These are phyloP conservation scores for Acanthamoeba culbertsoni DNA, from an alignment of 208 protist species.

Conservation along the genomic window DNA sequence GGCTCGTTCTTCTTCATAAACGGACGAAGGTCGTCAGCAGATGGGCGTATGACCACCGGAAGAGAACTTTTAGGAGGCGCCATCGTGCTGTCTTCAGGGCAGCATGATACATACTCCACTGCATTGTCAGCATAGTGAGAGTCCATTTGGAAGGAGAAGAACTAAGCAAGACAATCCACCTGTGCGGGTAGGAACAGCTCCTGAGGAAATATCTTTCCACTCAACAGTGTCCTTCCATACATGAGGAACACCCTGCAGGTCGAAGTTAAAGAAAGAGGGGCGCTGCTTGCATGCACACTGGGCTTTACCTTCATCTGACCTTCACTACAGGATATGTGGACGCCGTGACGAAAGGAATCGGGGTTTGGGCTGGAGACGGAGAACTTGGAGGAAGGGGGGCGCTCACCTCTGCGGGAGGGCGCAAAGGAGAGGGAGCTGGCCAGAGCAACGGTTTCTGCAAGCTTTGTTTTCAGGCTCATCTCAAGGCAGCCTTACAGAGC, in stretches of 20 bases:
- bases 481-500: too few relatives aligned
- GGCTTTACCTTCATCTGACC: background rate
- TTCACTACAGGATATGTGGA: constrained; percentile 2
- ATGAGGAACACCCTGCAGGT: background rate
- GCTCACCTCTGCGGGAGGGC: background rate
- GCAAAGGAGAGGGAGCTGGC: background rate
- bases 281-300: background rate
- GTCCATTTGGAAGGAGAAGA: too few relatives aligned
- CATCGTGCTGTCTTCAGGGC: too few relatives aligned
- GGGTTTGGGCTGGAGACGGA: background rate
- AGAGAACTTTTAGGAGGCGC: too few relatives aligned
- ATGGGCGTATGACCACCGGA: background rate
- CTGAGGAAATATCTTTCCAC: background rate
- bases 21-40: background rate
- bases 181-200: too few relatives aligned
- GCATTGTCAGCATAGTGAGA: too few relatives aligned
- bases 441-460: background rate
- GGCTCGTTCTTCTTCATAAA: background rate
- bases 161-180: too few relatives aligned
- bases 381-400: background rate
- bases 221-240: background rate
- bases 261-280: background rate
- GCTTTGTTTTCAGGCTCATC: background rate
- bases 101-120: too few relatives aligned
- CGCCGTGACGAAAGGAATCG: constrained; percentile 34